A percentile compares a stretch with the other conserved stretches of the same genome.
Conservation (phyloP, 345 rosid genomes). For the Diplotaxis tenuifolia region DNA sequence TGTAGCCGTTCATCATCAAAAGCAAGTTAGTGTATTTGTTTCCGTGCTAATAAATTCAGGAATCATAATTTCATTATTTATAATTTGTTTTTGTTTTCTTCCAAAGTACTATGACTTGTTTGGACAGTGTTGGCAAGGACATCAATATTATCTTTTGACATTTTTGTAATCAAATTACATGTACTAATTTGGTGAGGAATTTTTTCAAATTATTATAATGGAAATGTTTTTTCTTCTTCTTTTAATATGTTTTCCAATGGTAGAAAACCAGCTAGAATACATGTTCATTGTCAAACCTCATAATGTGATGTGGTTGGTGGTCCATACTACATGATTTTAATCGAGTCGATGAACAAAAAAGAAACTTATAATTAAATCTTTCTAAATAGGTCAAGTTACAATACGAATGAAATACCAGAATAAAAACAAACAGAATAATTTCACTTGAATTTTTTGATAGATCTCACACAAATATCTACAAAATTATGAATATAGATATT, state of each 20-base stretch:
- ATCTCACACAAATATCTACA: not conserved
- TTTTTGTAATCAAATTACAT: slow-evolving; percentile 15
- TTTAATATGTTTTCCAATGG: slow-evolving; percentile 10
- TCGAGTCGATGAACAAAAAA: slow-evolving; percentile 3
- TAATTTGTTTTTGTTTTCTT: not conserved
- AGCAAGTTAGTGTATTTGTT: not conserved
- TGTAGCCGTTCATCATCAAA: not conserved
- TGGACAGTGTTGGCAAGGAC: not conserved
- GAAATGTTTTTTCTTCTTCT: not conserved
- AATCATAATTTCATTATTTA: not conserved
- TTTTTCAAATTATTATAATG: slow-evolving; percentile 9
- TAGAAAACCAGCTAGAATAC: slow-evolving; percentile 19
- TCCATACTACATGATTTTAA: slow-evolving; percentile 15
- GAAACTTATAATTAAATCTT: slow-evolving; percentile 2
- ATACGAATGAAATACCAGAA: not conserved
- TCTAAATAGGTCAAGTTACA: not conserved
- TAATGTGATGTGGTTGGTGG: slow-evolving; percentile 30
- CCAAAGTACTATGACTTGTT: not conserved
- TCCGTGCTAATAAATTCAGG: not conserved
- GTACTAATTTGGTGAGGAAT: not conserved
- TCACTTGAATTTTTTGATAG: not conserved
- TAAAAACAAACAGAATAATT: not conserved
- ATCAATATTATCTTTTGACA: slow-evolving; percentile 6
- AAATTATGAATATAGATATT: not conserved
- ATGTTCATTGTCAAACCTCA: slow-evolving; percentile 27